A percentile compares a stretch with the other conserved stretches of the same genome.
These are phyloP conservation scores for Coniochaeta sp. DNA, from an alignment of 2,329 filamentous ascomycete genomes.

Conservation along the genomic window DNA sequence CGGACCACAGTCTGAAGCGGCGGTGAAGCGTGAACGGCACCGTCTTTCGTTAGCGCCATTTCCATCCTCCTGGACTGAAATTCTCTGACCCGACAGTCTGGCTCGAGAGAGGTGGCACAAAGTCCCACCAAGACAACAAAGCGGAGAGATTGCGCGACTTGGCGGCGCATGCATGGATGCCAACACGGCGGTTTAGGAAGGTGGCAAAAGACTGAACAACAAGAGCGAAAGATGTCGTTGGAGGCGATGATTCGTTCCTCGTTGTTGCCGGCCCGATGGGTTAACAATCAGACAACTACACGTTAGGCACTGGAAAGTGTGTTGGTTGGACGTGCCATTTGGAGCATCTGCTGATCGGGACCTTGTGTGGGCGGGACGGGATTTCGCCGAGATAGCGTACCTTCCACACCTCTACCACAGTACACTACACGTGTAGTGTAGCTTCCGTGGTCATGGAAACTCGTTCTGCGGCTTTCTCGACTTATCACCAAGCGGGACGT, in stretches of 20 bases:
- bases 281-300: too few relatives aligned
- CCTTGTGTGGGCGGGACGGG: neutral
- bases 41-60: neutral
- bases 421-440: too few relatives aligned
- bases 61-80: neutral
- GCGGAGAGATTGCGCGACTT: neutral
- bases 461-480: neutral
- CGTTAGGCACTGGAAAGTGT: too few relatives aligned
- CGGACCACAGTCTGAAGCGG: neutral
- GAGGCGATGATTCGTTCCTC: neutral
- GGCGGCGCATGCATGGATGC: neutral
- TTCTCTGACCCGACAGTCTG: neutral
- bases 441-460: neutral
- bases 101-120: neutral
- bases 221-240: neutral
- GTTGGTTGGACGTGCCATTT: too few relatives aligned
- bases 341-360: too few relatives aligned
- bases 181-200: neutral
- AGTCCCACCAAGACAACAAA: neutral
- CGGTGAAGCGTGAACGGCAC: neutral
- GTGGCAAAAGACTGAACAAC: neutral
- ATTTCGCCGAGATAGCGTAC: neutral
- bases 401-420: neutral
- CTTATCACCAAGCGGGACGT: neutral
- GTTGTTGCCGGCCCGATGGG: too few relatives aligned